phyloP scores from a whole-genome alignment of 2,329 filamentous ascomycete species.

The Thermoascus crustaceus region DNA sequence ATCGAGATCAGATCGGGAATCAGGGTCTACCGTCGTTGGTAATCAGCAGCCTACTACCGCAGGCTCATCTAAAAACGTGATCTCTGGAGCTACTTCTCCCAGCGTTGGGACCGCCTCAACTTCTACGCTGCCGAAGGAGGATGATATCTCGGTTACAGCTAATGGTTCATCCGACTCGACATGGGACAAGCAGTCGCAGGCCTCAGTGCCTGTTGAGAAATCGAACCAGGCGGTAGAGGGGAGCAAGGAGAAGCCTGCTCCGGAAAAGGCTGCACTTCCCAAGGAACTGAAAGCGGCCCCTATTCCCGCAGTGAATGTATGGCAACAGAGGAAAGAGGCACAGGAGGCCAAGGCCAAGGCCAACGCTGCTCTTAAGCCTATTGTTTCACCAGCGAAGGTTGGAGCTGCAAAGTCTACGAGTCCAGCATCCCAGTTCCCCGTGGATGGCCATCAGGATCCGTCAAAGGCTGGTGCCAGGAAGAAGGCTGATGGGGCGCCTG shows the following conservation, averaged over 20 bases:
- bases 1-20: slow-evolving; percentile 22
- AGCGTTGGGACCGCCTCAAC: slow-evolving; percentile 47
- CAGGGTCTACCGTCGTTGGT: slow-evolving; percentile 23
- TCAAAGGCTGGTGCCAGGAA: slow-evolving; percentile 34
- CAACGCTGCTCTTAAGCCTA: slow-evolving; percentile 19
- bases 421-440: slow-evolving; percentile 19
- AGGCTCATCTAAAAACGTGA: slow-evolving; percentile 20
- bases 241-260: slow-evolving; percentile 48
- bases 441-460: slow-evolving; percentile 32
- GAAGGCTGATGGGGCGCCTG: slow-evolving; percentile 23
- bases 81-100: slow-evolving; percentile 44
- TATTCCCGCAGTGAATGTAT: slow-evolving; percentile 76
- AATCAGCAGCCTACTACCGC: slow-evolving; percentile 11
- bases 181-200: slow-evolving; percentile 59
- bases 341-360: slow-evolving; percentile 45
- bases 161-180: slow-evolving; percentile 58
- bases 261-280: slow-evolving; percentile 53
- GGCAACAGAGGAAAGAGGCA: slow-evolving; percentile 70
- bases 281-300: slow-evolving; percentile 69
- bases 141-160: slow-evolving; percentile 53
- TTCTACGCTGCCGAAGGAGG: slow-evolving; percentile 49
- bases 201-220: slow-evolving; percentile 55
- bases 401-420: slow-evolving; percentile 19
- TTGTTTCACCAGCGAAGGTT: slow-evolving; percentile 12
- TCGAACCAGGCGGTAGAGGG: slow-evolving; percentile 31